A percentile compares a stretch with the other conserved stretches of the same genome.
These are phyloP conservation scores for Aspergillus puulaauensis DNA, from an alignment of 2,329 filamentous ascomycete species.

Conservation along the genomic window DNA sequence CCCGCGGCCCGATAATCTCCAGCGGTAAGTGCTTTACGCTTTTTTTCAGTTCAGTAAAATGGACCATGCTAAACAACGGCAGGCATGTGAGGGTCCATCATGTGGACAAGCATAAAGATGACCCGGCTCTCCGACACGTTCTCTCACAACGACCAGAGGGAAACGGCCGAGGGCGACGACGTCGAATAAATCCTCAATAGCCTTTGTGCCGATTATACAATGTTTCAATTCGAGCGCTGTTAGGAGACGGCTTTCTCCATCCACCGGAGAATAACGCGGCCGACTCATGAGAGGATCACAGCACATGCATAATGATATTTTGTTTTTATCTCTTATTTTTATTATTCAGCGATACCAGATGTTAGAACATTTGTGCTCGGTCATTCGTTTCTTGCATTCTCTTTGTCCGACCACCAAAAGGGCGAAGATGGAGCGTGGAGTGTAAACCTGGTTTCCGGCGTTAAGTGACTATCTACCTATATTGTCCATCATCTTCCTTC, in stretches of 20 bases:
- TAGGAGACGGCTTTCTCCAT: constrained; percentile 11
- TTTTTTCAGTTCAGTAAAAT: constrained; percentile 35
- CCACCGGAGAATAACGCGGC: constrained; percentile 12
- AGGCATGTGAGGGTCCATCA: constrained; percentile 91
- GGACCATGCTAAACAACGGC: neutral
- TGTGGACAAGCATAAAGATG: constrained; percentile 83
- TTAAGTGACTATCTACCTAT: neutral
- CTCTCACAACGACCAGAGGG: constrained; percentile 83
- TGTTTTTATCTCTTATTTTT: neutral
- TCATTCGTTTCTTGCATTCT: constrained; percentile 8
- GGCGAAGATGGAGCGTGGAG: constrained; percentile 11
- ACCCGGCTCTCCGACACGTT: constrained; percentile 76
- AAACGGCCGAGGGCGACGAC: constrained; percentile 73
- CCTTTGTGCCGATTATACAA: neutral
- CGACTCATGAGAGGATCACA: constrained; percentile 7
- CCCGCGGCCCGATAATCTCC: constrained; percentile 90
- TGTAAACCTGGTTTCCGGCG: constrained; percentile 10
- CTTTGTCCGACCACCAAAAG: neutral
- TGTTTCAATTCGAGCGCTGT: neutral
- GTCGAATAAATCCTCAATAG: constrained; percentile 49
- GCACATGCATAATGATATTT: constrained; percentile 14
- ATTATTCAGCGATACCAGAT: constrained; percentile 17
- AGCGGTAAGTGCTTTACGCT: constrained; percentile 62
- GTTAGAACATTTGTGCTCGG: constrained; percentile 11
- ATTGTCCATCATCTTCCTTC: neutral